Evolutionary conservation across 352 stramenopile species (phyloP), one percentile per base, ranked within the genome.

Genomic region (Pythium phragmitis): DNA sequence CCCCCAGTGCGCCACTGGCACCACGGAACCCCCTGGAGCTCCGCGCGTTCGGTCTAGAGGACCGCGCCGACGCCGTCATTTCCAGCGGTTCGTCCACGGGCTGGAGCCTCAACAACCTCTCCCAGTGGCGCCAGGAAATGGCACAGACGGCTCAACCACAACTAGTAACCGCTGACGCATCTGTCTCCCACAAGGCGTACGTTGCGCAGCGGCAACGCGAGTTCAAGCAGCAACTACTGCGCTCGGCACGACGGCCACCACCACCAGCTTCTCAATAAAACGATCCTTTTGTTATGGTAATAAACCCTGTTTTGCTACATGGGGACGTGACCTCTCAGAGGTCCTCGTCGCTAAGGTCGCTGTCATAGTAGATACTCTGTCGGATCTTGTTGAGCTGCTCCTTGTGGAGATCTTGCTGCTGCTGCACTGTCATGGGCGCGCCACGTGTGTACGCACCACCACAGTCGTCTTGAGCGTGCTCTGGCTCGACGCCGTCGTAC

Each of bases 401-500:
- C 52, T 86, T 73, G 26, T 78, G 58, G 47, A 50, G 48, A 12
- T 69, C 62, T 33, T 63, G 67, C 61, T 84, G 71, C 58, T 79
- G 73, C 14, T 50, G 60, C 0, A 59, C 52, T 2, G 78, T 63
- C 46, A 56, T 60, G 30, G 86, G 77, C 13, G 63, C 85, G 13
- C 63, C 72, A 37, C 61, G 62, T 45, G 63, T 66, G 60, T 93
- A 89, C 0, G 68, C 72, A 4, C 79, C 77, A 3, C 82, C 77
- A 49, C 88, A 94, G n/a, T 87, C 72, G 59, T 95, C 87, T 34
- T 68, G 39, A 1, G 82, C 57, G 13, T 52, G 73, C 51, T 92
- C 88, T 0, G 88, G 88, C 51, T 89, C 79, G 1, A 74, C 62
- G 46, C 98, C 98, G 69, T 98, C 98, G 54, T 94, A 97, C 68